These are phyloP conservation scores for Linnemannia schmuckeri DNA, from an alignment of 192 early-diverging fungal species.

Conservation along the genomic window DNA sequence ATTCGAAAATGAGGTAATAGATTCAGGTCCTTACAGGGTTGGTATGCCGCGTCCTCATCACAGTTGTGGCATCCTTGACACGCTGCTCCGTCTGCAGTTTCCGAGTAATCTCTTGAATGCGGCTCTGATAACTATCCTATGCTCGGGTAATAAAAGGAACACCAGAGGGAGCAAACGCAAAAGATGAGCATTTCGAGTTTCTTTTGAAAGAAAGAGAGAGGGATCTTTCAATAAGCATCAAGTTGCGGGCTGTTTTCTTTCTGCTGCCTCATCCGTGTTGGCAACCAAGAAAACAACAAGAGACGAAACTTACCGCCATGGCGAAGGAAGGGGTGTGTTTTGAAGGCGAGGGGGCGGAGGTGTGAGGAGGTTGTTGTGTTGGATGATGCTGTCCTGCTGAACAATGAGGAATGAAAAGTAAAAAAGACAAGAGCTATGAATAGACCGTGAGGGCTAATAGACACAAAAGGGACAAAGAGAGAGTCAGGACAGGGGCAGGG, in stretches of 20 bases:
- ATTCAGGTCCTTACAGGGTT: conserved; percentile 62
- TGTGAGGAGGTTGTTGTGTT: not conserved
- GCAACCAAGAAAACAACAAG: not conserved
- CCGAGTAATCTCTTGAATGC: conserved; percentile 76
- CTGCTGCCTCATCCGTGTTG: not conserved
- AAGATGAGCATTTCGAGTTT: not conserved
- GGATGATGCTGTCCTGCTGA: not conserved
- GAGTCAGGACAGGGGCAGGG: not conserved
- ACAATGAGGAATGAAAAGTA: not conserved
- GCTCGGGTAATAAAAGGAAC: not conserved
- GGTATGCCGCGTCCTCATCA: conserved; percentile 77
- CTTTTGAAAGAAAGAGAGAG: not conserved
- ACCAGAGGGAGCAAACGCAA: not conserved
- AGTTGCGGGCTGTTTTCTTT: not conserved
- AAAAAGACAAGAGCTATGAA: not conserved
- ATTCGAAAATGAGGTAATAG: not conserved
- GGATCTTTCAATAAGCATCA: not conserved
- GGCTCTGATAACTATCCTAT: conserved; percentile 60
- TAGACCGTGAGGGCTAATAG: not conserved
- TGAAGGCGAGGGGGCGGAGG: not conserved
- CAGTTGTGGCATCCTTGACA: conserved; percentile 78
- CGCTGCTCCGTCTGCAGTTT: conserved; percentile 83
- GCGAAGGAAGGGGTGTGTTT: not conserved
- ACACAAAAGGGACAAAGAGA: not conserved
- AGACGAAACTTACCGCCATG: conserved; percentile 14